Conservation (phyloP, 495 filamentous ascomycete species). For the Polyplosphaeria fusca region DNA sequence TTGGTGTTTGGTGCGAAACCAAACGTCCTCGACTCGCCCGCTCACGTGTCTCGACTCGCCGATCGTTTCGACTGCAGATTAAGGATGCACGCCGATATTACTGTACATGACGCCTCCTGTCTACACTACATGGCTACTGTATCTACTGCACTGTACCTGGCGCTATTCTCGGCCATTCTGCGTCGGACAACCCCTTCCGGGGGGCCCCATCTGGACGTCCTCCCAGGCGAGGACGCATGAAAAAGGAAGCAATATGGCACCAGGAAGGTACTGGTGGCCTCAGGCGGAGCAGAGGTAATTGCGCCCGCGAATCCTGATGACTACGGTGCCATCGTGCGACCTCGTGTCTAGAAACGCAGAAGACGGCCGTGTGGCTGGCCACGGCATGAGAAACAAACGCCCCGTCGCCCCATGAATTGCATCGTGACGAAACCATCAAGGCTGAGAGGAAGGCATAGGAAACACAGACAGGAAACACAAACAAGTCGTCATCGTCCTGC, state of each 20-base stretch:
- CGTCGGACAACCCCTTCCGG: too few species aligned
- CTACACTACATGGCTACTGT: too few species aligned
- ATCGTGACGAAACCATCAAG: too few species aligned
- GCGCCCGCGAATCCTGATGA: background rate
- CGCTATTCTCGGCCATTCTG: background rate
- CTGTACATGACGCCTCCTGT: too few species aligned
- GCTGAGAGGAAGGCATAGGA: background rate
- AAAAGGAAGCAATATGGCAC: background rate
- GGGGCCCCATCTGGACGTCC: too few species aligned
- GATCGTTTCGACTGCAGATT: constrained; percentile 17
- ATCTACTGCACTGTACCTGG: background rate
- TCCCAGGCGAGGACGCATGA: too few species aligned
- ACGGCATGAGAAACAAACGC: too few species aligned
- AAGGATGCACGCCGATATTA: constrained; percentile 4
- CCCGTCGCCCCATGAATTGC: too few species aligned
- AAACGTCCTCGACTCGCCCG: background rate
- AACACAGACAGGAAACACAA: background rate
- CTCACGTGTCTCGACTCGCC: background rate
- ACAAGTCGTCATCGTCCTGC: background rate
- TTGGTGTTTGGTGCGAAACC: constrained; percentile 8
- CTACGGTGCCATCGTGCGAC: background rate
- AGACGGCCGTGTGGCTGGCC: background rate
- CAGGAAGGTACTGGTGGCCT: background rate
- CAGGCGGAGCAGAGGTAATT: background rate
- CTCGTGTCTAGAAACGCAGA: background rate